Base-by-base conservation (phyloP, 2,329 filamentous ascomycete species). In the Penicillium vulpinum region DNA sequence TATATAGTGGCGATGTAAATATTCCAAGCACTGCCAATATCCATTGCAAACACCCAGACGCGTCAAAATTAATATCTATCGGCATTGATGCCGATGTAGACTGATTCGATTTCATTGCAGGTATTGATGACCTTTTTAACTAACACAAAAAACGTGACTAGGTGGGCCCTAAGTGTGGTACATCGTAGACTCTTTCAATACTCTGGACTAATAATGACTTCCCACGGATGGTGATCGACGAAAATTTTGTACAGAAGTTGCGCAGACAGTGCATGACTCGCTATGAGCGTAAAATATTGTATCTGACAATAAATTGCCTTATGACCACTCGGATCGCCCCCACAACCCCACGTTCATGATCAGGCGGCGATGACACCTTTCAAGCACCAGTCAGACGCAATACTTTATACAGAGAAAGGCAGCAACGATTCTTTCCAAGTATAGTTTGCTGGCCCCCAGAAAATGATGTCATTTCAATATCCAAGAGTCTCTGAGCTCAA, bases 391-490 rank as follows among this genome's bases (percentile, higher is more conserved):
- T 28, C 15, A 45, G 24, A 22, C 1, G 3, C n/a, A 1, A n/a
- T n/a, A n/a, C n/a, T n/a, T n/a, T n/a, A 21, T 22, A 10, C 15
- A 18, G 15, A 40, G n/a, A 33, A 40, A 54, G 28, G 33, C 44
- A 49, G 26, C 28, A 33, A 33, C 1, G 16, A 54, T 13, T 18
- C 21, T 18, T 33, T 35, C 9, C 43, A 26, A 47, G 33, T 22
- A 31, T 5, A 18, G 5, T 1, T 26, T 15, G 21, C 38, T 10
- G n/a, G 51, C 39, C 41, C 50, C 41, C n/a, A 36, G 31, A 22
- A 29, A 39, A n/a, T 54, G 51, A 54, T 41, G 43, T 54, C 51
- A 54, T 26, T 24, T 39, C 5, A 15, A 53, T 22, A 6, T 9
- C 11, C 35, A 35, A 54, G 44, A n/a, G 28, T 18, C 21, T n/a